phyloP scores from a whole-genome alignment of 257 asterid species.

The Solanum sitiens region DNA sequence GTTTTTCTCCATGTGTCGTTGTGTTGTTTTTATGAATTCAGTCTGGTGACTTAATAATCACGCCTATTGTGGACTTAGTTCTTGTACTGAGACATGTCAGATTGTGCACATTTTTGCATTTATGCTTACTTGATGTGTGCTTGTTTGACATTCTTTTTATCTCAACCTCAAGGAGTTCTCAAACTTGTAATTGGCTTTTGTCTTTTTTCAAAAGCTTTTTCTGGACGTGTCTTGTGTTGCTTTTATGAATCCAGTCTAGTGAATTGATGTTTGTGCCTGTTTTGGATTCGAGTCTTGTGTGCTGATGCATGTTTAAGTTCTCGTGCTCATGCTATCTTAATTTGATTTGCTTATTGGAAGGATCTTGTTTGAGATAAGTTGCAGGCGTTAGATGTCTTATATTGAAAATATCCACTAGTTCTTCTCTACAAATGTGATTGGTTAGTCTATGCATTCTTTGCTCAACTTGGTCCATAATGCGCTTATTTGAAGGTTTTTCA shows the following conservation, averaged over 20 bases:
- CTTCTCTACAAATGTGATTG: background rate
- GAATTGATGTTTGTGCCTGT: background rate
- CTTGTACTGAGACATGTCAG: background rate
- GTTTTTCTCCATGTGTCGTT: background rate
- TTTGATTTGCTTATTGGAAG: background rate
- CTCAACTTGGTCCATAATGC: background rate
- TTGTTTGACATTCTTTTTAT: slow-evolving; percentile 96
- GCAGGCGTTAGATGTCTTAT: background rate
- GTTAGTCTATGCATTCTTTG: background rate
- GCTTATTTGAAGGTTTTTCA: background rate
- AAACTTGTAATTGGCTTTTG: slow-evolving; percentile 7
- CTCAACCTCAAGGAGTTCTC: slow-evolving; percentile 68
- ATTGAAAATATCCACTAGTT: background rate
- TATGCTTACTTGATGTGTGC: slow-evolving; percentile 18
- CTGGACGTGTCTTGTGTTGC: background rate
- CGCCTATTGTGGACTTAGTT: background rate
- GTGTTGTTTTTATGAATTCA: background rate
- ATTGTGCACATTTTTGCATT: background rate
- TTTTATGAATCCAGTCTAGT: background rate
- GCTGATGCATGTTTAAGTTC: background rate
- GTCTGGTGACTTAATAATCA: background rate
- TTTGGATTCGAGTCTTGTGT: background rate
- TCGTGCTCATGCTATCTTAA: background rate
- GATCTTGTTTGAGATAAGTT: background rate
- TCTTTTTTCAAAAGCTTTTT: background rate